These are phyloP conservation scores for Gossypium turneri DNA, from an alignment of 345 rosid genomes.

Conservation along the genomic window DNA sequence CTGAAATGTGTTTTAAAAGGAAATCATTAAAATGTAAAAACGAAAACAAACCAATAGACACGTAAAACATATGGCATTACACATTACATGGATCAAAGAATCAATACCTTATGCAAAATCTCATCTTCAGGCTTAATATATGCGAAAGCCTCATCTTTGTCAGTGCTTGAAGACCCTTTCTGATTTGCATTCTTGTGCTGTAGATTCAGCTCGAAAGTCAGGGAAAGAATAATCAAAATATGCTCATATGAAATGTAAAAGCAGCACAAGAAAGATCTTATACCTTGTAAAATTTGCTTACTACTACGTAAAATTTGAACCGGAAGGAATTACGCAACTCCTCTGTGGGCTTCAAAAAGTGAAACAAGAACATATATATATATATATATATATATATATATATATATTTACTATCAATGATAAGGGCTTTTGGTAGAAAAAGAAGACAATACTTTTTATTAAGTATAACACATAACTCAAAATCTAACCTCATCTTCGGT, in stretches of 20 bases:
- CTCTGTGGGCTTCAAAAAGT: slow-evolving; percentile 54
- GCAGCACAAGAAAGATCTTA: not conserved
- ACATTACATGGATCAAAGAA: not conserved
- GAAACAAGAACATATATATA: not conserved
- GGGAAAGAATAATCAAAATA: not conserved
- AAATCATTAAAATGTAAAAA: slow-evolving; percentile 12
- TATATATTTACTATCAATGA: not conserved
- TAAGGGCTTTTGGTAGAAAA: not conserved
- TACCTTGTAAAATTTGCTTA: slow-evolving; percentile 84
- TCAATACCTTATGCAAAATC: slow-evolving; percentile 64
- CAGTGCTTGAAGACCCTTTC: slow-evolving; percentile 35
- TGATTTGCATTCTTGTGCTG: slow-evolving; percentile 51
- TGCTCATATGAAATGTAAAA: not conserved
- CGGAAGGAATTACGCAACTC: slow-evolving; percentile 57
- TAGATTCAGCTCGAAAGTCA: slow-evolving; percentile 11
- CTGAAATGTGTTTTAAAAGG: slow-evolving; percentile 44
- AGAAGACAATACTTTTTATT: not conserved
- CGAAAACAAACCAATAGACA: not conserved
- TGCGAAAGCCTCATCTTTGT: slow-evolving; percentile 45
- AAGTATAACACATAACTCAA: slow-evolving; percentile 21
- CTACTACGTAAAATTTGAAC: slow-evolving; percentile 54
- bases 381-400: not conserved
- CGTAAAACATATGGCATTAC: not conserved
- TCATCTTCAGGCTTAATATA: slow-evolving; percentile 86
- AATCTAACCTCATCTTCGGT: slow-evolving; percentile 85